Base-by-base conservation (phyloP, 2,329 filamentous ascomycete species). In the Dactylonectria estremocensis region DNA sequence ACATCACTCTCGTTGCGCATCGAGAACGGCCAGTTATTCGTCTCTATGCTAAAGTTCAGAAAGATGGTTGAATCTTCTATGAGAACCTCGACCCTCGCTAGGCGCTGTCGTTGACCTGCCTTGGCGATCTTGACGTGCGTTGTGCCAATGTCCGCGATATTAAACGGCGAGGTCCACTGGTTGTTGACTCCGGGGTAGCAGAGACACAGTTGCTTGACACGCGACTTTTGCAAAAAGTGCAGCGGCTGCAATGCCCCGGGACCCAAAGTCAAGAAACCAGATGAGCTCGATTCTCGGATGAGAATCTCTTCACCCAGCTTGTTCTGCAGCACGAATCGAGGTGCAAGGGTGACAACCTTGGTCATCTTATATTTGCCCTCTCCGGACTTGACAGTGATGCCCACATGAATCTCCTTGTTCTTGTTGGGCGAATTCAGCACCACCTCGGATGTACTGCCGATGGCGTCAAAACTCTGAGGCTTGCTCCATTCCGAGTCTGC, bases 1-100 rank as follows among this genome's bases (percentile, higher is more conserved):
- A 92, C 93, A 76, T 98, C 95, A 77, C 95, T 98, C 83, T 98
- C 96, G 77, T 99, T 99, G 71, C 96, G 92, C 91, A 99, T 98
- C 0, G 95, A 98, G 83, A 96, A 99, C 0, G 96, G 96, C 96
- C 96, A 99, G 78, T 97, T 94, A 80, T 96, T 97, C 6, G 90
- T 95, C 83, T 99, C 96, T 72, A 95, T 86, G 77, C 91, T 96
- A 66, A 99, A 88, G 76, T 97, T 94, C 37, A 98, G 81, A 85
- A 98, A 99, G 46, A 99, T 92, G 1, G 95, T 98, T 0, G 95
- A 94, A 69, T 93, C 91, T 79, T 99, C 97, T 88, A 98, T 92
- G 52, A 99, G 85, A 49, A 98, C 89, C 78, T 99, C 96, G 13
- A 97, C 88, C 57, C 95, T 90, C 54, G 98, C 89, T 10, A 99